These are phyloP conservation scores for Euphorbia tirucalli DNA, from an alignment of 345 rosid genomes.

Conservation along the genomic window DNA sequence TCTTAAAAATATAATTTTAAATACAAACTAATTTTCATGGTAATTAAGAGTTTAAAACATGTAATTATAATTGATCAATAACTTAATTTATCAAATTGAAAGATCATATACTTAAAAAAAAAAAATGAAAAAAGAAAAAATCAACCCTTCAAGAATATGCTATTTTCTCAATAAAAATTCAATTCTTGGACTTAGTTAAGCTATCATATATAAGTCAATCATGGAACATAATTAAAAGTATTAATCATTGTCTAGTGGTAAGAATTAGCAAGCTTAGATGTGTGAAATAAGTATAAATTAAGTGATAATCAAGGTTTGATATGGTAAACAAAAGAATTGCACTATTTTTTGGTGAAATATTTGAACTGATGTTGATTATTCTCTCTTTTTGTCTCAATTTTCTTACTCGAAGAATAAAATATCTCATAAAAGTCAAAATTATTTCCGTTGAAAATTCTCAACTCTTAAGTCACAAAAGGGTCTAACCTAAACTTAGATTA, in stretches of 20 bases:
- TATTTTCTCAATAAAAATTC: no score
- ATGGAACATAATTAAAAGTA: background rate
- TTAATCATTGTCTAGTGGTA: background rate
- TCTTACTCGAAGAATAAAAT: background rate
- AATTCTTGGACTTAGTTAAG: no score
- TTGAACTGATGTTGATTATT: no score
- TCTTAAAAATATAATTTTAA: no score
- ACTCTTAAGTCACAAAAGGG: background rate
- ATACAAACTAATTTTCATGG: no score
- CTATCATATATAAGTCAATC: background rate
- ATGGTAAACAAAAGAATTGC: slow-evolving; percentile 11
- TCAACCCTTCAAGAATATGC: no score
- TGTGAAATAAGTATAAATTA: background rate
- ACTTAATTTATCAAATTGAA: no score
- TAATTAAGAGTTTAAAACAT: no score
- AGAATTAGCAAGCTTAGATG: background rate
- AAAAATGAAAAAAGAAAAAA: no score
- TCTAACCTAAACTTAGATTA: background rate
- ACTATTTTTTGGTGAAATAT: background rate
- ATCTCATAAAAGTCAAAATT: no score
- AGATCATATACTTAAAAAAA: no score
- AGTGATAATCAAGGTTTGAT: slow-evolving; percentile 10
- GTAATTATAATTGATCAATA: no score
- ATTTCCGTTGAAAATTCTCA: background rate
- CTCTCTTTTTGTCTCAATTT: background rate